Conservation (phyloP, 2,329 filamentous ascomycete species). For the Ceratocystis albifundus region DNA sequence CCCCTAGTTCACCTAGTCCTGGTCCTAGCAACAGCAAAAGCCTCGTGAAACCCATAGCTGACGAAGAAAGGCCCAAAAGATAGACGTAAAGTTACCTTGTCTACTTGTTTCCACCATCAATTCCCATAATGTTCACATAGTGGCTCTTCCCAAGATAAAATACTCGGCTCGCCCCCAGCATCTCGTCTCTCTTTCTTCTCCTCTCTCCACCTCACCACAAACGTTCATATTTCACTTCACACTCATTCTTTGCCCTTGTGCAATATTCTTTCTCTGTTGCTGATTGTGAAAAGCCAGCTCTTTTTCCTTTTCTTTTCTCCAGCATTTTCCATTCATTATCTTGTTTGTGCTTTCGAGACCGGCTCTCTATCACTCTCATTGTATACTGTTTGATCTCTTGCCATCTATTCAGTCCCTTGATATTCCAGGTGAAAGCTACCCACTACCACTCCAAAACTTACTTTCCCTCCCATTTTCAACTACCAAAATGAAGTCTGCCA, state of each 20-base stretch:
- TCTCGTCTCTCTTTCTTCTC: slow-evolving; percentile 12
- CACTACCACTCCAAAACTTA: slow-evolving; percentile 24
- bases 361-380: slow-evolving; percentile 22
- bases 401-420: slow-evolving; percentile 11
- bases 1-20: not conserved
- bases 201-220: slow-evolving; percentile 14
- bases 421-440: slow-evolving; percentile 1
- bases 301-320: slow-evolving; percentile 11
- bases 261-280: slow-evolving; percentile 16
- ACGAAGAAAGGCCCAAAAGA: not conserved
- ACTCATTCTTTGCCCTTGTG: slow-evolving; percentile 20
- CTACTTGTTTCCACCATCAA: slow-evolving; percentile 5
- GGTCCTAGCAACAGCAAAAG: not conserved
- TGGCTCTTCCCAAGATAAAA: slow-evolving; percentile 17
- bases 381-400: slow-evolving; percentile 9
- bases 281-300: slow-evolving; percentile 19
- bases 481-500: slow-evolving; percentile 36
- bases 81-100: not conserved
- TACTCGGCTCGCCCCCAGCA: not conserved
- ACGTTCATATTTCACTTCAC: slow-evolving; percentile 19
- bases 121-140: not conserved
- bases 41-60: slow-evolving; percentile 4
- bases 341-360: slow-evolving; percentile 22
- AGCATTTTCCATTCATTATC: slow-evolving; percentile 19
- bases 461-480: not conserved